These are phyloP conservation scores for Pleurotus giganteus DNA, from an alignment of 768 basidiomycete species.

Conservation along the genomic window DNA sequence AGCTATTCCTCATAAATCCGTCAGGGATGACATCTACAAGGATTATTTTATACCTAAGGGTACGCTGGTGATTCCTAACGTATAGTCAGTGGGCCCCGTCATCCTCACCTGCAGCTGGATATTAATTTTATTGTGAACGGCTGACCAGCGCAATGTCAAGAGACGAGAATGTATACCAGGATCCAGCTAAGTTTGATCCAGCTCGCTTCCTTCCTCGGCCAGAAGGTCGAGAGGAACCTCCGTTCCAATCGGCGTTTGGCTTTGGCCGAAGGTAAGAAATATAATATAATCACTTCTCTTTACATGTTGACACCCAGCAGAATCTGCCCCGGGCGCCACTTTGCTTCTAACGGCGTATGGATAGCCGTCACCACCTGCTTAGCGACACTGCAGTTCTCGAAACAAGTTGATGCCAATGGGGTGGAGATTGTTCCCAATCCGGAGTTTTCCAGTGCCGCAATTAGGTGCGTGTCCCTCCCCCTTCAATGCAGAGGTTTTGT, in stretches of 20 bases:
- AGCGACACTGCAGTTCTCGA: too few species aligned
- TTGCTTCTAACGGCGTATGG: background rate
- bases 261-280: slow-evolving; percentile 29
- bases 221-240: slow-evolving; percentile 6
- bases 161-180: slow-evolving; percentile 25
- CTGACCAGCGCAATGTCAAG: slow-evolving; percentile 26
- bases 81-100: background rate
- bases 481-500: too few species aligned
- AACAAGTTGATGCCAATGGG: too few species aligned
- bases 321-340: background rate
- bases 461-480: too few species aligned
- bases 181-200: slow-evolving; percentile 26
- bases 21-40: background rate
- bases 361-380: background rate
- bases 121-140: background rate
- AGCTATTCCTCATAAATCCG: background rate
- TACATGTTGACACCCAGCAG: background rate
- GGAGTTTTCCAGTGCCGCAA: too few species aligned
- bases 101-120: background rate
- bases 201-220: slow-evolving; percentile 24
- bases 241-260: slow-evolving; percentile 27
- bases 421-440: too few species aligned
- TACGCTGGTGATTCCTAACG: background rate
- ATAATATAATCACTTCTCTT: background rate
- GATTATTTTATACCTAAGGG: slow-evolving; percentile 5